phyloP scores from a whole-genome alignment of 306 rosid species.

The Inga leiocalycina region DNA sequence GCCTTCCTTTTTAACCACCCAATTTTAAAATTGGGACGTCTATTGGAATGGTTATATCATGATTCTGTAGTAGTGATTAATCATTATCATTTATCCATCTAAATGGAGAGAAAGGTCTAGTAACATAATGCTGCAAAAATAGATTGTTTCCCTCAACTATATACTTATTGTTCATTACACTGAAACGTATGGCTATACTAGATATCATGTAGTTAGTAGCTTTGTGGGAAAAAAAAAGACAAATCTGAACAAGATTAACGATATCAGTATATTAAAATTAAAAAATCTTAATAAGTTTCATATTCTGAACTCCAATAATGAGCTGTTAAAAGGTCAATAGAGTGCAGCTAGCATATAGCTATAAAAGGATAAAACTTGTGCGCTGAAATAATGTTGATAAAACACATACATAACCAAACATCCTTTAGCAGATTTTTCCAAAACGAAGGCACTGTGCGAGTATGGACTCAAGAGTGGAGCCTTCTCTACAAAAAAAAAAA shows the following conservation, averaged over 20 bases:
- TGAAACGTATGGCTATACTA: not conserved
- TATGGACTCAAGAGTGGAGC: not conserved
- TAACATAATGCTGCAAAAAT: not conserved
- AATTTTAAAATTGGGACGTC: no score
- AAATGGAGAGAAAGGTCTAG: not conserved
- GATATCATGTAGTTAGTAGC: not conserved
- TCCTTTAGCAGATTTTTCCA: not conserved
- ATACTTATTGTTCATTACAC: not conserved
- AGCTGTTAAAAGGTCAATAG: not conserved
- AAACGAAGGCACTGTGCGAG: not conserved
- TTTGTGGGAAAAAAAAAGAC: not conserved
- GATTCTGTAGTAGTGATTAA: no score
- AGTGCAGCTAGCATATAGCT: not conserved
- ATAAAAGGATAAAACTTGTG: slow-evolving; percentile 21
- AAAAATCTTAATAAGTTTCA: not conserved
- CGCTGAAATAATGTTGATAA: not conserved
- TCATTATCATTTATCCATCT: slow-evolving; percentile 14
- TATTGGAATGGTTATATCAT: no score
- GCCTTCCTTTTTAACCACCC: no score
- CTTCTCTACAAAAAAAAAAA: not conserved
- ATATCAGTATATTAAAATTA: not conserved
- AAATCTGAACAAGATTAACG: not conserved
- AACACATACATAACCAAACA: not conserved
- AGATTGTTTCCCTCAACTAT: not conserved
- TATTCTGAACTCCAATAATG: not conserved